These are phyloP conservation scores for Fusarium udum DNA, from an alignment of 2,329 filamentous ascomycete species.

Conservation along the genomic window DNA sequence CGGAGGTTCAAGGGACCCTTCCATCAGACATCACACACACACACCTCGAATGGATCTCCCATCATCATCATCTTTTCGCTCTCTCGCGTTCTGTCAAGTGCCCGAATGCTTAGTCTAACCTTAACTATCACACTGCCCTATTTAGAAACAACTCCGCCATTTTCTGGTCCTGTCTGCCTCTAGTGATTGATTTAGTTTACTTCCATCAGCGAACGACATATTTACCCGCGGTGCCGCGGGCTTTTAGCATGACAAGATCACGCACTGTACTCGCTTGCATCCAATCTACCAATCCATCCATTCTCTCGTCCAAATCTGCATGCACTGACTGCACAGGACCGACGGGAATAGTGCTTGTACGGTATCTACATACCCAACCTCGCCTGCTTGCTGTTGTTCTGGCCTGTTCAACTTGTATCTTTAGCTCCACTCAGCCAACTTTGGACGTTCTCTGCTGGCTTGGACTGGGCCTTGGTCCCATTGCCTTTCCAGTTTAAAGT, in stretches of 20 bases:
- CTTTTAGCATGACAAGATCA: not conserved
- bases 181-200: not conserved
- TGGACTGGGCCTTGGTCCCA: conserved; percentile 6
- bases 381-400: not conserved
- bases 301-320: not conserved
- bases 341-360: conserved; percentile 15
- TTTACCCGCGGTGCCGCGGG: not conserved
- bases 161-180: not conserved
- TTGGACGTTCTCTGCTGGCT: conserved; percentile 6
- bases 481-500: not conserved
- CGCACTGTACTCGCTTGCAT: conserved; percentile 27
- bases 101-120: conserved; percentile 17
- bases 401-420: not conserved
- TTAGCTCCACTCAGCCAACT: conserved; percentile 9
- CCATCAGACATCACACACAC: not conserved
- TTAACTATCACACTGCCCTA: not conserved
- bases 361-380: not conserved
- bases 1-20: not conserved
- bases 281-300: not conserved
- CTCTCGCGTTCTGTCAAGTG: conserved; percentile 10
- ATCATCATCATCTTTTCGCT: conserved; percentile 12
- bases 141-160: conserved; percentile 15
- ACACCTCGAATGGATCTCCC: conserved; percentile 11
- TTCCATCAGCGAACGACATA: not conserved
- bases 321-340: conserved; percentile 12